Evolutionary conservation across 2,329 filamentous ascomycete species (phyloP).

Genomic region (Colletotrichum gloeosporioides): DNA sequence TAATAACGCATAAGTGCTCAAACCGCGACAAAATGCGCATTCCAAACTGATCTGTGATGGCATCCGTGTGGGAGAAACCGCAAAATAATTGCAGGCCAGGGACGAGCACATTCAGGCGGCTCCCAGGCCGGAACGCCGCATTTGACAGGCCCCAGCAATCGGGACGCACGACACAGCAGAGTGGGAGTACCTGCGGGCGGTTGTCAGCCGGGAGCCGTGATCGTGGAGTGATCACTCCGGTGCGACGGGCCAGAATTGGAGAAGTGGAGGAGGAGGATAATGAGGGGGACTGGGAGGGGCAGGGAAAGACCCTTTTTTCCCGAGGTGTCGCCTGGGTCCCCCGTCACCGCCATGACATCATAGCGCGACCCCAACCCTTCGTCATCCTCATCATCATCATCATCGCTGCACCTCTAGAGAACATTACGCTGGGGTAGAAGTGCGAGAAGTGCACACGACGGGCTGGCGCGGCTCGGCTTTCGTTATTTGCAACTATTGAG

Average conservation of each 20-base stretch:
- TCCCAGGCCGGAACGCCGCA: not conserved
- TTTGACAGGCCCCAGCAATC: not conserved
- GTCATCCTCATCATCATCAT: slow-evolving; percentile 19
- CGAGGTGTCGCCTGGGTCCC: not conserved
- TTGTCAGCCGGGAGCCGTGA: not conserved
- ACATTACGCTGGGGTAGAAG: not conserved
- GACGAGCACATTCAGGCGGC: not conserved
- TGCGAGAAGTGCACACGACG: not conserved
- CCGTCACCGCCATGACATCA: slow-evolving; percentile 18
- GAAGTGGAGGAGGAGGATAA: not conserved
- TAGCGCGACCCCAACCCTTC: slow-evolving; percentile 10
- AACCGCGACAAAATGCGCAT: not conserved
- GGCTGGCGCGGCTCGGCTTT: not conserved
- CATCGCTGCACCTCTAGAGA: not conserved
- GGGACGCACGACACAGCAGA: not conserved
- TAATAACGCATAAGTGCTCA: not conserved
- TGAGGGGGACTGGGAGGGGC: not conserved
- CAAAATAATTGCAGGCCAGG: not conserved
- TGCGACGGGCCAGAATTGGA: not conserved
- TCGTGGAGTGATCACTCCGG: not conserved
- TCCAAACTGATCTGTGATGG: not conserved
- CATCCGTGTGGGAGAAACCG: not conserved
- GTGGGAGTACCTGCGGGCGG: not conserved
- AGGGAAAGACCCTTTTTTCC: not conserved
- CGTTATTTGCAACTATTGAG: not conserved